Conservation (phyloP, 495 filamentous ascomycete species). For the Chlorociboria aeruginascens region DNA sequence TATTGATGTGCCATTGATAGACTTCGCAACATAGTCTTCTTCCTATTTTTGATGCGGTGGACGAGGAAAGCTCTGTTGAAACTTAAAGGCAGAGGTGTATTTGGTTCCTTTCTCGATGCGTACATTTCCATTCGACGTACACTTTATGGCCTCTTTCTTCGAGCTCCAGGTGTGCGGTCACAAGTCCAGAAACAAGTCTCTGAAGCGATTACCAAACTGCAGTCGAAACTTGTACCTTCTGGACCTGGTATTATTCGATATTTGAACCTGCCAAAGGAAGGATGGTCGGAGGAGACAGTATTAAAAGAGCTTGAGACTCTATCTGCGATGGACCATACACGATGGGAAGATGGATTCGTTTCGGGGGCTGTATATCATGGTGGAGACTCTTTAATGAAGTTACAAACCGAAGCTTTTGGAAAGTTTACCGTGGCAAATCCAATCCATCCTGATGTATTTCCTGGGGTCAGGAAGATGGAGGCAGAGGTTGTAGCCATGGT, state of each 20-base stretch:
- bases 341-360: constrained; percentile 93
- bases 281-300: constrained; percentile 70
- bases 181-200: constrained; percentile 73
- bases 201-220: constrained; percentile 61
- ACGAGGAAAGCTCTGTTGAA: constrained; percentile 69
- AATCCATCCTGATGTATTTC: constrained; percentile 98
- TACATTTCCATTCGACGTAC: constrained; percentile 58
- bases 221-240: constrained; percentile 65
- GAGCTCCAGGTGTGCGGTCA: constrained; percentile 68
- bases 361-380: constrained; percentile 96
- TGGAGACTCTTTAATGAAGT: constrained; percentile 65
- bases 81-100: constrained; percentile 74
- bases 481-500: constrained; percentile 98
- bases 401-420: constrained; percentile 86
- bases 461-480: constrained; percentile 98
- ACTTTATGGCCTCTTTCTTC: constrained; percentile 77
- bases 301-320: constrained; percentile 69
- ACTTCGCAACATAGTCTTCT: constrained; percentile 77
- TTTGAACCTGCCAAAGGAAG: constrained; percentile 69
- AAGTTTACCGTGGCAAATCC: constrained; percentile 95
- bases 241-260: constrained; percentile 64
- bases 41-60: constrained; percentile 81
- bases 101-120: constrained; percentile 64
- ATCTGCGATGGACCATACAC: constrained; percentile 78
- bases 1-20: constrained; percentile 27